Percentiles rank a stretch among this genome's conserved stretches.
Conservation (phyloP, 352 stramenopile species). For the Phytopythium chamaehyphon region DNA sequence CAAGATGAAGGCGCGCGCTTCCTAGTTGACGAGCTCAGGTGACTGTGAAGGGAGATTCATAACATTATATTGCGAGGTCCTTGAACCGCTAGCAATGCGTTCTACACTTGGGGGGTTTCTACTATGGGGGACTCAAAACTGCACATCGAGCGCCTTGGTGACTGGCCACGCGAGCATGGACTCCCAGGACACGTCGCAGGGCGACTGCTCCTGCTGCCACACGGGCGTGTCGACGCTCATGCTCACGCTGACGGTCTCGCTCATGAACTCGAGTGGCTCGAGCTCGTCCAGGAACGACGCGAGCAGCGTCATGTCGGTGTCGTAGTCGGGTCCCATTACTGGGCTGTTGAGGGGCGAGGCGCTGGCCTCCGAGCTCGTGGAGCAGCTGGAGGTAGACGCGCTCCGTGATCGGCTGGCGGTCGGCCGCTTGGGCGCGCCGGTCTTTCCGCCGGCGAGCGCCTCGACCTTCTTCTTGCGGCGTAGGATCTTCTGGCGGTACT, state of each 20-base stretch:
- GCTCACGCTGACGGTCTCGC: not conserved
- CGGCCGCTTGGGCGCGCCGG: slow-evolving; percentile 3
- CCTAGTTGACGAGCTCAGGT: too few relatives aligned
- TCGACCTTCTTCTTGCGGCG: slow-evolving; percentile 23
- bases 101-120: too few relatives aligned
- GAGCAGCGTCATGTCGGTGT: slow-evolving; percentile 14
- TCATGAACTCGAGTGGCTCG: slow-evolving; percentile 12
- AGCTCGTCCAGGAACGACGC: slow-evolving; percentile 29
- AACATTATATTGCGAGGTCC: too few relatives aligned
- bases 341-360: slow-evolving; percentile 1
- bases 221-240: not conserved
- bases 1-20: too few relatives aligned
- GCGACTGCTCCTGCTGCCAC: not conserved
- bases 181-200: not conserved
- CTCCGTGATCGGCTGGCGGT: too few relatives aligned
- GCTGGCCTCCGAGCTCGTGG: not conserved
- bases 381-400: too few relatives aligned
- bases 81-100: too few relatives aligned
- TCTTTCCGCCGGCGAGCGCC: slow-evolving; percentile 3
- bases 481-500: slow-evolving; percentile 33
- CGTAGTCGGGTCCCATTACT: slow-evolving; percentile 3
- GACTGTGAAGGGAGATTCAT: too few relatives aligned
- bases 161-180: slow-evolving; percentile 3
- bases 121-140: not conserved
- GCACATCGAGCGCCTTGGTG: not conserved